Percentiles rank a stretch among this genome's conserved stretches.
These are phyloP conservation scores for Babesia ovata DNA, from an alignment of 169 alveolate genomes.

Conservation along the genomic window DNA sequence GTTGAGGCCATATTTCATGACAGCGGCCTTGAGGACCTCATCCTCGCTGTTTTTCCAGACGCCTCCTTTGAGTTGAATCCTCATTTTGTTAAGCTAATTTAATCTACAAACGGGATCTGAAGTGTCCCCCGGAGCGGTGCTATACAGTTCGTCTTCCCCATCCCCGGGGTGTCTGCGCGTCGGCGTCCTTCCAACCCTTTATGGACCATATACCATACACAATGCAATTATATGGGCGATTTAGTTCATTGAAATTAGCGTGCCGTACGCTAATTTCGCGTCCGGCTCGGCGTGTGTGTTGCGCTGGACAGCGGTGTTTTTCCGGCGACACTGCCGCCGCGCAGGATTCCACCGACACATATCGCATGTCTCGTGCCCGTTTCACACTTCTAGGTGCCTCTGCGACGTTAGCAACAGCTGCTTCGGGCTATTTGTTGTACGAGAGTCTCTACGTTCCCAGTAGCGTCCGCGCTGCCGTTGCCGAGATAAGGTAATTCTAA, in stretches of 20 bases:
- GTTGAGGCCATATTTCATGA: conserved; percentile 99
- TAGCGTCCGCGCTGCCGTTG: neutral
- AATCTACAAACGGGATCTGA: neutral
- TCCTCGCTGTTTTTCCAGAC: conserved; percentile 99
- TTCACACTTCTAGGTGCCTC: conserved; percentile 6
- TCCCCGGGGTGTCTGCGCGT: no score
- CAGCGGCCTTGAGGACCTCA: conserved; percentile 99
- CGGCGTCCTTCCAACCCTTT: no score
- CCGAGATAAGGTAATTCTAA: conserved; percentile 6
- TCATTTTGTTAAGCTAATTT: conserved; percentile 77
- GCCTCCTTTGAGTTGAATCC: conserved; percentile 97
- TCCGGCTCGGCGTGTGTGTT: neutral
- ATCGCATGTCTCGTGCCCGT: neutral
- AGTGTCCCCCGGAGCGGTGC: no score
- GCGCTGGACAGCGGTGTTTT: conserved; percentile 10
- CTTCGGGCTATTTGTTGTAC: conserved; percentile 7
- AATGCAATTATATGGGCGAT: no score
- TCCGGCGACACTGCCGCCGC: neutral
- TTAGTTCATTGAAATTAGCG: no score
- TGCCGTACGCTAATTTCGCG: neutral
- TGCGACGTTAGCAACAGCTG: conserved; percentile 11
- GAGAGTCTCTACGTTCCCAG: conserved; percentile 24
- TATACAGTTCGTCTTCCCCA: no score
- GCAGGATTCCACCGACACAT: conserved; percentile 3
- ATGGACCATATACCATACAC: no score